Percentiles rank a stretch among this genome's conserved stretches.
Evolutionary conservation across 163 green algal genomes (phyloP).

Genomic region (Chlorella variabilis): DNA sequence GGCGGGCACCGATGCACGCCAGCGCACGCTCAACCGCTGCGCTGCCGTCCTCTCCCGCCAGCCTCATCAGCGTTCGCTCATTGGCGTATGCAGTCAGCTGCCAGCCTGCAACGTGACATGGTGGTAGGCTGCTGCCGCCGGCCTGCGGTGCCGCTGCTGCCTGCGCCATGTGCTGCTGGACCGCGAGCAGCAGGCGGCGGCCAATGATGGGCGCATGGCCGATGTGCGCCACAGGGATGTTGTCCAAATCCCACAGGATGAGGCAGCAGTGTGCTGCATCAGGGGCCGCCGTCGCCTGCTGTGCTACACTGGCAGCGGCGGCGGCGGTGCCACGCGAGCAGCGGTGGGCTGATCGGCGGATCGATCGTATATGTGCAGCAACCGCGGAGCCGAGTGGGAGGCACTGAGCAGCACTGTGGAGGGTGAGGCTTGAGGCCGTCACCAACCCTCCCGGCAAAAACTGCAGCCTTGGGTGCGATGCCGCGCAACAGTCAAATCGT

Average conservation of each 20-base stretch:
- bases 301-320: background rate
- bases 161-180: background rate
- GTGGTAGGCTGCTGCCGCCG: too few species aligned
- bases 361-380: too few species aligned
- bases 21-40: background rate
- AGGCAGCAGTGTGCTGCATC: background rate
- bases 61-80: background rate
- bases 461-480: too few species aligned
- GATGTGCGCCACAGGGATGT: background rate
- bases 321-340: too few species aligned
- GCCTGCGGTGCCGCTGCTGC: background rate
- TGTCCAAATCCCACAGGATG: constrained; percentile 19
- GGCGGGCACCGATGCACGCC: background rate
- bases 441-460: too few species aligned
- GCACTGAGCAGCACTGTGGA: too few species aligned
- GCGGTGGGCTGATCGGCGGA: too few species aligned
- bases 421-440: too few species aligned
- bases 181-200: background rate
- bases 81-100: constrained; percentile 25
- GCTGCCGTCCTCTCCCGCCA: background rate
- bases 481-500: too few species aligned
- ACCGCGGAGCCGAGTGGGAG: too few species aligned
- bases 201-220: constrained; percentile 6
- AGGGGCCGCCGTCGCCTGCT: background rate
- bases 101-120: too few species aligned